Percentiles rank a stretch among this genome's conserved stretches.
phyloP scores from a whole-genome alignment of 2,329 filamentous ascomycete genomes.

The Cytospora schulzeri region DNA sequence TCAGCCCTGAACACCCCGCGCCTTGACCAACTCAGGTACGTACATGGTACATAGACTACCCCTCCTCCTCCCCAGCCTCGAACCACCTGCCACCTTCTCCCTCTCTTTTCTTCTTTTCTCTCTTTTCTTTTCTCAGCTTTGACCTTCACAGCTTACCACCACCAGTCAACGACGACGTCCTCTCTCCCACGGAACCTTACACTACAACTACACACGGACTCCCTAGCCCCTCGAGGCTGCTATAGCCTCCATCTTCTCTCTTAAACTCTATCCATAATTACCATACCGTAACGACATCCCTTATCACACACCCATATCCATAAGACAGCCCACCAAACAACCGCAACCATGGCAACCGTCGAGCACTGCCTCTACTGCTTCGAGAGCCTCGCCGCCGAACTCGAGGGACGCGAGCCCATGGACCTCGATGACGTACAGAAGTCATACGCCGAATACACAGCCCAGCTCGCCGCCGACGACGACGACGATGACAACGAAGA shows the following conservation, averaged over 20 bases:
- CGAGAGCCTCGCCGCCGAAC: conserved; percentile 77
- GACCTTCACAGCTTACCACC: not conserved
- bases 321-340: conserved; percentile 4
- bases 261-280: not conserved
- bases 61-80: not conserved
- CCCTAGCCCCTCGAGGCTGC: conserved; percentile 10
- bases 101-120: too few species aligned
- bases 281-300: not conserved
- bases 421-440: conserved; percentile 69
- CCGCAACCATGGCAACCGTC: conserved; percentile 75
- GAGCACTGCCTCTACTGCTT: conserved; percentile 94
- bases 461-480: conserved; percentile 33
- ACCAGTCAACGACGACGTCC: not conserved
- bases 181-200: not conserved
- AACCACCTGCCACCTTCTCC: not conserved
- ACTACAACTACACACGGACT: not conserved
- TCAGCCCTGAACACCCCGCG: conserved; percentile 10
- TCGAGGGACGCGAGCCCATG: conserved; percentile 69
- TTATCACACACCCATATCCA: not conserved
- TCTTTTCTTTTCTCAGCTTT: not conserved
- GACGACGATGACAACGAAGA: conserved; percentile 28
- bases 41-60: not conserved
- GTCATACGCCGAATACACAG: conserved; percentile 55
- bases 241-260: not conserved
- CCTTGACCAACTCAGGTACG: too few species aligned